A percentile compares a stretch with the other conserved stretches of the same genome.
These are phyloP conservation scores for Bipolaris gigantea DNA, from an alignment of 2,329 filamentous ascomycete species.

Conservation along the genomic window DNA sequence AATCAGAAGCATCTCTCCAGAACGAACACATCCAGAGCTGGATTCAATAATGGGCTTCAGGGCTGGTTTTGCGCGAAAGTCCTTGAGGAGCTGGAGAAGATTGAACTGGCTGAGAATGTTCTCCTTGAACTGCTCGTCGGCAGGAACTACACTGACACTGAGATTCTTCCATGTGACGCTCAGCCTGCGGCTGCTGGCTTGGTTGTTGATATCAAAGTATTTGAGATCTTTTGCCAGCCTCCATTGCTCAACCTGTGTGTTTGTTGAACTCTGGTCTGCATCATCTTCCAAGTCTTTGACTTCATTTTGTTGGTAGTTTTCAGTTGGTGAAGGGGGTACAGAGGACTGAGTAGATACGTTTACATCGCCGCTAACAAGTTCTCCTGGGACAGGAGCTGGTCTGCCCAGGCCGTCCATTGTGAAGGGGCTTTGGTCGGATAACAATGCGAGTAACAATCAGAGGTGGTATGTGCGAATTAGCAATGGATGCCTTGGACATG, in stretches of 20 bases:
- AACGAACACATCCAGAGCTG: conserved; percentile 66
- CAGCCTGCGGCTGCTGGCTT: conserved; percentile 15
- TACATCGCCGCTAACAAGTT: neutral
- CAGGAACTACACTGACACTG: conserved; percentile 69
- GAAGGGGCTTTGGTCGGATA: neutral
- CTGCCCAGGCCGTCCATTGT: neutral
- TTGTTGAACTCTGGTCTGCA: conserved; percentile 14
- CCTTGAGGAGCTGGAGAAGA: conserved; percentile 45
- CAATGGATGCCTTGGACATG: neutral
- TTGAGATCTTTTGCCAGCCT: conserved; percentile 26
- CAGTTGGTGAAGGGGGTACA: neutral
- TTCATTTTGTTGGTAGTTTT: neutral
- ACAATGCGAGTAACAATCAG: neutral
- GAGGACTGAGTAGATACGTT: neutral
- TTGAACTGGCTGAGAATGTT: conserved; percentile 55
- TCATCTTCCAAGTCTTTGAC: neutral
- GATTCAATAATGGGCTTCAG: conserved; percentile 63
- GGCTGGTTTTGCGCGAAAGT: conserved; percentile 51
- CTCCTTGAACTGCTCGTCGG: conserved; percentile 65
- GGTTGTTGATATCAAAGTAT: conserved; percentile 20
- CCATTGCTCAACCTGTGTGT: conserved; percentile 27
- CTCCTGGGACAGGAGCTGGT: neutral
- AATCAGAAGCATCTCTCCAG: conserved; percentile 73
- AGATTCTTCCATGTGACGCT: conserved; percentile 75
- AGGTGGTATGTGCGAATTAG: no score